A percentile compares a stretch with the other conserved stretches of the same genome.
These are phyloP conservation scores for Penicillium fuscoglaucum DNA, from an alignment of 2,329 filamentous ascomycete species.

Conservation along the genomic window DNA sequence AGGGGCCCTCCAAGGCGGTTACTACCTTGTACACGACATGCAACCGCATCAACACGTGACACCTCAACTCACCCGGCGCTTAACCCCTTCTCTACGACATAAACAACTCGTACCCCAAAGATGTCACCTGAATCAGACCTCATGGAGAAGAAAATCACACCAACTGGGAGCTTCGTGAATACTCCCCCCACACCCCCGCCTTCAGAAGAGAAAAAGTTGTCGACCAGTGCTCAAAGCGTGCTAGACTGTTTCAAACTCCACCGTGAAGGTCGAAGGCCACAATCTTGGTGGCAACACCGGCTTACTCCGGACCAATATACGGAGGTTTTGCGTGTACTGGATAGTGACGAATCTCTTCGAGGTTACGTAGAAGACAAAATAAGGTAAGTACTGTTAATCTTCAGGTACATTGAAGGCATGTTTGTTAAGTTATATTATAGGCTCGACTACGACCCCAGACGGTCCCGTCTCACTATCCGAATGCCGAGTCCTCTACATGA, in stretches of 20 bases:
- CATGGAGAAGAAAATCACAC: not conserved
- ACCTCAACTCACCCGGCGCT: not conserved
- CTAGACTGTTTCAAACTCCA: constrained; percentile 11
- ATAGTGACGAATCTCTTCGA: not conserved
- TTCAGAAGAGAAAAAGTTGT: constrained; percentile 6
- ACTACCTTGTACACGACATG: no score
- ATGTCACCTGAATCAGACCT: not conserved
- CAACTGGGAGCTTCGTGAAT: not conserved
- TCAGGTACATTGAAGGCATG: not conserved
- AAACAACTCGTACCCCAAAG: not conserved
- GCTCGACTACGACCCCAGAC: constrained; percentile 9
- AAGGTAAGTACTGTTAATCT: not conserved
- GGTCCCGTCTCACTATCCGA: constrained; percentile 11
- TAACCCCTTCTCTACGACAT: not conserved
- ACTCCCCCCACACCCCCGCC: constrained; percentile 1
- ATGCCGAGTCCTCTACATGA: constrained; percentile 7
- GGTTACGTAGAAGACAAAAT: not conserved
- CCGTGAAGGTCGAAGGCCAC: constrained; percentile 5
- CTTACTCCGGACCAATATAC: constrained; percentile 3
- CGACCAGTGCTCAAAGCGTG: constrained; percentile 12
- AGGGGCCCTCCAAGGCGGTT: no score
- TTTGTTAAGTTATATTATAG: constrained; percentile 3
- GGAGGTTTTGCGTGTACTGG: not conserved
- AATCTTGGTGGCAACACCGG: constrained; percentile 6
- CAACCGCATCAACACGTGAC: not conserved